Conservation (phyloP, 2,329 filamentous ascomycete genomes). For the Aspergillus brasiliensis region DNA sequence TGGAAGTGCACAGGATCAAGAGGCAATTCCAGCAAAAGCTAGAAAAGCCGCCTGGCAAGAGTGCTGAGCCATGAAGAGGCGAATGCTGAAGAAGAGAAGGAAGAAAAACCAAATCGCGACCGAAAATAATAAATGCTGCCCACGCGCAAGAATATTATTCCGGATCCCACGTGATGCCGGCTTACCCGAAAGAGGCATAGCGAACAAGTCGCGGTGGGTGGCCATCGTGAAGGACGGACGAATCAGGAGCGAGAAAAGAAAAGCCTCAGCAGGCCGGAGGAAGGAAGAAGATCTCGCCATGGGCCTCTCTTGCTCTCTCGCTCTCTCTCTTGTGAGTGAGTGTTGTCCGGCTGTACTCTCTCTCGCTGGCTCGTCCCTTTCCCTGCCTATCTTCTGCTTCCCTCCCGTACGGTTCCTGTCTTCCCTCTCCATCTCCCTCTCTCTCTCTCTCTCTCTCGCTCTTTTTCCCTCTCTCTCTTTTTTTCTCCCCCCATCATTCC, state of each 20-base stretch:
- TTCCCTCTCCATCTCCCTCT: not conserved
- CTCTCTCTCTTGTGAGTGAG: constrained; percentile 6
- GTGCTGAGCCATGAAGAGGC: not conserved
- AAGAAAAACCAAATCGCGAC: not conserved
- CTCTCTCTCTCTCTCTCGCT: constrained; percentile 4
- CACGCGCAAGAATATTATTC: not conserved
- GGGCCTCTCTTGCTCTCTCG: constrained; percentile 2
- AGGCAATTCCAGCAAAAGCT: not conserved
- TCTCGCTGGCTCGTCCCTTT: not conserved
- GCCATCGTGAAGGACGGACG: not conserved
- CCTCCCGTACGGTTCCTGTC: not conserved
- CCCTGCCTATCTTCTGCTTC: constrained; percentile 6
- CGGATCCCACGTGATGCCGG: not conserved
- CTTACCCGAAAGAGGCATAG: not conserved
- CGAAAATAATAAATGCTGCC: constrained; percentile 1
- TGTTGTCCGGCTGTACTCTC: not conserved
- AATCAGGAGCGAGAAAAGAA: constrained; percentile 4
- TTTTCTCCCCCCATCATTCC: constrained; percentile 21
- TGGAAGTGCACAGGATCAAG: not conserved
- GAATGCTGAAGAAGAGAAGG: not conserved
- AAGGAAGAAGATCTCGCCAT: constrained; percentile 3
- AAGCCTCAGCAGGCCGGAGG: constrained; percentile 13
- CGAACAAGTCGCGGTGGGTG: not conserved
- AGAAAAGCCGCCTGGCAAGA: not conserved
- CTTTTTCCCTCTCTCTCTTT: constrained; percentile 27